A percentile compares a stretch with the other conserved stretches of the same genome.
Evolutionary conservation across 2,329 filamentous ascomycete species (phyloP).

Genomic region (Sporothrix curviconia): DNA sequence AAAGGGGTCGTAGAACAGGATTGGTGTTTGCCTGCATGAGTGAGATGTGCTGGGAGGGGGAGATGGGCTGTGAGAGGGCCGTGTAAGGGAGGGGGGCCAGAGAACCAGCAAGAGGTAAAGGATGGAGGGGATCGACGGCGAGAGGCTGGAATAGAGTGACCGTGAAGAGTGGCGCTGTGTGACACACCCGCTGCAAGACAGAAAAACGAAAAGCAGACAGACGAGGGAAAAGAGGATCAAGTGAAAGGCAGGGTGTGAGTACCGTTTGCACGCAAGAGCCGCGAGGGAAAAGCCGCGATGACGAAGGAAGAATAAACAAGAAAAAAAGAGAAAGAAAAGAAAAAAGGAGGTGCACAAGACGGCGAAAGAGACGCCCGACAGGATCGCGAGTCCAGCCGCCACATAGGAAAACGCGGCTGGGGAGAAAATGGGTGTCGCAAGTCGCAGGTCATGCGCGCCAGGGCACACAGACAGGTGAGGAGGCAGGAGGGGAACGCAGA

Average conservation of each 20-base stretch:
- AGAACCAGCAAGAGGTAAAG: not conserved
- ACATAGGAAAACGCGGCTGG: not conserved
- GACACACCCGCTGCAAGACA: slow-evolving; percentile 16
- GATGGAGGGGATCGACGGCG: slow-evolving; percentile 12
- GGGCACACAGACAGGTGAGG: no score
- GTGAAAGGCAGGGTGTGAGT: not conserved
- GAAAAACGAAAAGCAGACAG: not conserved
- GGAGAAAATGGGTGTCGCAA: not conserved
- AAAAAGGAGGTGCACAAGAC: not conserved
- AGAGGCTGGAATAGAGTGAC: slow-evolving; percentile 12
- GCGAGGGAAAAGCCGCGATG: not conserved
- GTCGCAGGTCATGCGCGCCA: not conserved
- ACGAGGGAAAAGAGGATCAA: not conserved
- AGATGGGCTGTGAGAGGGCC: not conserved
- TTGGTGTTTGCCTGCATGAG: slow-evolving; percentile 13
- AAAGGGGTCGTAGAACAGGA: slow-evolving; percentile 12
- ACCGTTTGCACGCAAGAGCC: no score
- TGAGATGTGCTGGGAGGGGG: slow-evolving; percentile 4
- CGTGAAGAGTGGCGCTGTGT: slow-evolving; percentile 16
- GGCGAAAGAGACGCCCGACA: no score
- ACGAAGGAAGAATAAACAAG: not conserved
- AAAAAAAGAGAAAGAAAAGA: not conserved
- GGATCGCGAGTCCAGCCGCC: no score
- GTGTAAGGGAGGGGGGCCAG: not conserved
- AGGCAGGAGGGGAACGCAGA: not conserved